phyloP scores from a whole-genome alignment of 805 yeast genomes.

The Torulaspora franciscae region DNA sequence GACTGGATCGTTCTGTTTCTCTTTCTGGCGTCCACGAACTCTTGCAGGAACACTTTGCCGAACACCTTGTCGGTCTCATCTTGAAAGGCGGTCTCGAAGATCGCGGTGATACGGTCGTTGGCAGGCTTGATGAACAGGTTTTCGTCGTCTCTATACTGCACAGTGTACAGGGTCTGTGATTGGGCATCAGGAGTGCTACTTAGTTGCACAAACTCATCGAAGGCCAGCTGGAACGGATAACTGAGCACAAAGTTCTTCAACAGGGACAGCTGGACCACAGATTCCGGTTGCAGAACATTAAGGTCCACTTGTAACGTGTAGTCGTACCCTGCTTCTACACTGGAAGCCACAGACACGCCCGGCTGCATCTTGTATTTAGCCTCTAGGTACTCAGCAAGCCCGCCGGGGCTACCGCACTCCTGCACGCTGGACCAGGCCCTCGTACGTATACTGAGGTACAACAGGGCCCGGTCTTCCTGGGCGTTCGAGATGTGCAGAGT shows the following conservation, averaged over 20 bases:
- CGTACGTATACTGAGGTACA: conserved; percentile 30
- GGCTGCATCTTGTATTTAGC: conserved; percentile 18
- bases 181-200: conserved; percentile 35
- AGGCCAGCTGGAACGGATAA: conserved; percentile 88
- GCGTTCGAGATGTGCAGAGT: conserved; percentile 77
- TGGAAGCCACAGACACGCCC: conserved; percentile 22
- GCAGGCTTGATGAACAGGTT: conserved; percentile 86
- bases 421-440: conserved; percentile 33
- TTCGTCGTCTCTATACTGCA: conserved; percentile 91
- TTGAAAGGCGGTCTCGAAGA: conserved; percentile 88
- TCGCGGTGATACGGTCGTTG: conserved; percentile 93
- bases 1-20: conserved; percentile 91
- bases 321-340: conserved; percentile 70
- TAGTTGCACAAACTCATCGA: conserved; percentile 68
- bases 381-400: conserved; percentile 21
- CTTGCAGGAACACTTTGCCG: conserved; percentile 85
- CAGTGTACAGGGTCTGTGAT: conserved; percentile 31
- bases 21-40: conserved; percentile 92
- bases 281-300: conserved; percentile 45
- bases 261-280: conserved; percentile 63
- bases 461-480: conserved; percentile 59
- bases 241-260: conserved; percentile 85
- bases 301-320: conserved; percentile 70
- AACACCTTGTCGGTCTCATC: conserved; percentile 94
- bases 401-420: conserved; percentile 17